Evolutionary conservation across 768 basidiomycete genomes (phyloP).

Genomic region (Tephrocybe sp.): DNA sequence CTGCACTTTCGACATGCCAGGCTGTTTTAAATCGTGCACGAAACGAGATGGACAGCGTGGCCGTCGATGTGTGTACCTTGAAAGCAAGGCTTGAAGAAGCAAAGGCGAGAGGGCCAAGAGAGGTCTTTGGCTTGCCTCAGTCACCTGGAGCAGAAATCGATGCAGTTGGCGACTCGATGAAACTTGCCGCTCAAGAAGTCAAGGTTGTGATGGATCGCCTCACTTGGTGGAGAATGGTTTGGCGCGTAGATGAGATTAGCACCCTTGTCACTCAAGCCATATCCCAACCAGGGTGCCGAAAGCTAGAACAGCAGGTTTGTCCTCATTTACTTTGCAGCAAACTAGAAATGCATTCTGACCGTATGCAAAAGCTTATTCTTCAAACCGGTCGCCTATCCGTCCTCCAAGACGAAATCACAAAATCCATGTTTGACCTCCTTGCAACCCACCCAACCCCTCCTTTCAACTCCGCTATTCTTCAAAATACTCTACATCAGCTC

Average conservation of each 20-base stretch:
- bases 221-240: constrained; percentile 45
- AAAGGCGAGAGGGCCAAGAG: constrained; percentile 29
- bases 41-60: constrained; percentile 32
- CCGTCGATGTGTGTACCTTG: constrained; percentile 32
- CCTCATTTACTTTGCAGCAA: not conserved
- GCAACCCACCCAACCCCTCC: constrained; percentile 33
- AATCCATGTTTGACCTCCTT: constrained; percentile 38
- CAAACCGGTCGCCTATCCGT: constrained; percentile 58
- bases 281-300: constrained; percentile 38
- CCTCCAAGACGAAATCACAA: constrained; percentile 41
- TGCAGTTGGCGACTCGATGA: constrained; percentile 34
- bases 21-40: constrained; percentile 26
- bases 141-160: constrained; percentile 17
- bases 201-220: constrained; percentile 37
- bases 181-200: constrained; percentile 34
- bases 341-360: not conserved
- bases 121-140: constrained; percentile 32
- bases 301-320: constrained; percentile 49
- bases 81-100: constrained; percentile 35
- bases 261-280: constrained; percentile 33
- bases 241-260: constrained; percentile 45
- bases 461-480: constrained; percentile 53
- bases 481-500: constrained; percentile 57
- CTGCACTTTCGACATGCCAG: constrained; percentile 36
- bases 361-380: constrained; percentile 49